These are phyloP conservation scores for Nitzschia inconspicua DNA, from an alignment of 108 stramenopile species.

Conservation along the genomic window DNA sequence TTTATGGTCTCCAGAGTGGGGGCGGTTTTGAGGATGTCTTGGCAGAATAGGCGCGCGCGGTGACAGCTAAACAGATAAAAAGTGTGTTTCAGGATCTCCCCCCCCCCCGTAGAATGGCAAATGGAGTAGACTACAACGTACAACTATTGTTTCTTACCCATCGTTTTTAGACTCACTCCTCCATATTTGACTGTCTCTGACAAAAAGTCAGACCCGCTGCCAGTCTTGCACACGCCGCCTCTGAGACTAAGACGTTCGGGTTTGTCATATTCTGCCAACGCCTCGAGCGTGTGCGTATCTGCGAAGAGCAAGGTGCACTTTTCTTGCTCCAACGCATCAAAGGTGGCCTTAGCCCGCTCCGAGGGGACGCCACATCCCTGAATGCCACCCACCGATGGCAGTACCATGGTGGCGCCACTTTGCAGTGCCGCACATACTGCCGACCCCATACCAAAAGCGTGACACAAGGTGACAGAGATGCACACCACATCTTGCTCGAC, in stretches of 20 bases:
- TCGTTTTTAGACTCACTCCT: slow-evolving; percentile 24
- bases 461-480: slow-evolving; percentile 39
- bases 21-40: slow-evolving; percentile 74
- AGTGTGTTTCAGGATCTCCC: no score
- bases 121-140: no score
- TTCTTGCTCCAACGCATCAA: slow-evolving; percentile 30
- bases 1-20: slow-evolving; percentile 79
- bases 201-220: slow-evolving; percentile 34
- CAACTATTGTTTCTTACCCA: no score
- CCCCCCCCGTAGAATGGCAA: no score
- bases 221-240: slow-evolving; percentile 46
- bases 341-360: slow-evolving; percentile 38
- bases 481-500: slow-evolving; percentile 33
- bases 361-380: slow-evolving; percentile 49
- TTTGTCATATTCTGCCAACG: slow-evolving; percentile 28
- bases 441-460: slow-evolving; percentile 54
- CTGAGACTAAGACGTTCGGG: slow-evolving; percentile 18
- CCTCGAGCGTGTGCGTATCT: slow-evolving; percentile 49
- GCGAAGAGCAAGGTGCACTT: slow-evolving; percentile 43
- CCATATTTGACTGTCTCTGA: slow-evolving; percentile 23
- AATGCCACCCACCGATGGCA: slow-evolving; percentile 48
- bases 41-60: slow-evolving; percentile 33
- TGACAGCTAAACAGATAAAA: no score
- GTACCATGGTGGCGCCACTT: slow-evolving; percentile 30
- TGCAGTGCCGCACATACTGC: slow-evolving; percentile 23